Conservation (phyloP, 768 basidiomycete genomes). For the Paxillus ammoniavirescens region DNA sequence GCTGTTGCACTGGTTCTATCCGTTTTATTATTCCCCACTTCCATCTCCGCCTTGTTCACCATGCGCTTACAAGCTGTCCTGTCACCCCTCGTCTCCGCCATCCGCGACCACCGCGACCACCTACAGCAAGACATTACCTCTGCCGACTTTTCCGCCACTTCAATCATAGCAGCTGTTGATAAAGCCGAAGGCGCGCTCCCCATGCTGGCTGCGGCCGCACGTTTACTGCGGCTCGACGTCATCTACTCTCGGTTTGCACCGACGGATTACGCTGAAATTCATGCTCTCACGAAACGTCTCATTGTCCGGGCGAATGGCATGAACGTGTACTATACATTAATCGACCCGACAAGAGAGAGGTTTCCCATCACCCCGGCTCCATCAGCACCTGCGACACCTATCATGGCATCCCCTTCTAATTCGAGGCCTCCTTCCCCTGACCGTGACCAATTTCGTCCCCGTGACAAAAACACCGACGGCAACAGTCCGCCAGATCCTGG, state of each 20-base stretch:
- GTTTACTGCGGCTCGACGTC: constrained; percentile 58
- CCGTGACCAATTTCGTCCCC: background rate
- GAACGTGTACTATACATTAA: constrained; percentile 57
- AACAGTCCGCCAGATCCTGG: background rate
- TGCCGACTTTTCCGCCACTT: constrained; percentile 28
- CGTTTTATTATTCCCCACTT: constrained; percentile 58
- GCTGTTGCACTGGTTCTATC: constrained; percentile 53
- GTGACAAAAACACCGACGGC: background rate
- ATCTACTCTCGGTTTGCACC: constrained; percentile 61
- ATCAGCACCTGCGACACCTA: constrained; percentile 37
- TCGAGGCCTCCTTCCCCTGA: constrained; percentile 35
- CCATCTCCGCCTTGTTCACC: constrained; percentile 60
- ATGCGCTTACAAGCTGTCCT: constrained; percentile 47
- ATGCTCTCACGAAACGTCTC: constrained; percentile 47
- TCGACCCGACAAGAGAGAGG: constrained; percentile 58
- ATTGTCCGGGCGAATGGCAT: constrained; percentile 62
- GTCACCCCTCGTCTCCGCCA: constrained; percentile 43
- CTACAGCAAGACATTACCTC: constrained; percentile 42
- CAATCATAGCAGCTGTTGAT: constrained; percentile 32
- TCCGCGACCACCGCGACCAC: constrained; percentile 45
- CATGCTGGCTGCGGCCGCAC: constrained; percentile 49
- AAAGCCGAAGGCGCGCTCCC: constrained; percentile 49
- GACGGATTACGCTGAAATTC: constrained; percentile 50
- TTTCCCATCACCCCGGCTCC: constrained; percentile 51
- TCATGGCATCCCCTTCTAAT: constrained; percentile 26